Evolutionary conservation across 108 stramenopile genomes (phyloP).

Genomic region (Cylindrotheca fusiformis): DNA sequence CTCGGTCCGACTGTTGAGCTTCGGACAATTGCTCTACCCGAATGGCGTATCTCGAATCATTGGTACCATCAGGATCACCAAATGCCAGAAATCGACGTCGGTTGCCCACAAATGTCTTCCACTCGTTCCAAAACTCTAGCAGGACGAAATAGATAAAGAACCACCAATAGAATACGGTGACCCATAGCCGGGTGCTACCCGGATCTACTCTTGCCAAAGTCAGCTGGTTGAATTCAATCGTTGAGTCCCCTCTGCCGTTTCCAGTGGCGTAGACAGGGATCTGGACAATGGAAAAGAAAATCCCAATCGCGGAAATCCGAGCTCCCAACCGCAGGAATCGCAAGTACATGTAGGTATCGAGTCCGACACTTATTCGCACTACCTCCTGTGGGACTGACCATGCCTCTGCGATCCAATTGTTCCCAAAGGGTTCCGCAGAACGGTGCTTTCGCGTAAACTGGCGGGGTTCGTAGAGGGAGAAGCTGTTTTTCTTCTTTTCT

Average conservation of each 20-base stretch:
- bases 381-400: slow-evolving; percentile 25
- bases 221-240: slow-evolving; percentile 1
- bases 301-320: slow-evolving; percentile 51
- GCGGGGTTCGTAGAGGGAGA: slow-evolving; percentile 8
- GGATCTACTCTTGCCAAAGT: slow-evolving; percentile 26
- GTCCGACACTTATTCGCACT: slow-evolving; percentile 50
- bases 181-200: slow-evolving; percentile 31
- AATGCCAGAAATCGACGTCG: not conserved
- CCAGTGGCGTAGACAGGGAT: slow-evolving; percentile 20
- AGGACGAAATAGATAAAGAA: not conserved
- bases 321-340: slow-evolving; percentile 58
- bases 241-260: not conserved
- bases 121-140: slow-evolving; percentile 30
- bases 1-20: slow-evolving; percentile 36
- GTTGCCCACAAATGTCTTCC: slow-evolving; percentile 55
- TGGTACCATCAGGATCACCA: not conserved
- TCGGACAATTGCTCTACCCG: slow-evolving; percentile 54
- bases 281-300: slow-evolving; percentile 26
- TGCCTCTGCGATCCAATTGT: not conserved
- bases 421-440: not conserved
- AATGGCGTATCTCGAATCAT: slow-evolving; percentile 26
- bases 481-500: not conserved
- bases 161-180: slow-evolving; percentile 23
- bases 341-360: slow-evolving; percentile 59
- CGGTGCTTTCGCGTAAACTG: not conserved